These are phyloP conservation scores for Kockiozyma suomiensis DNA, from an alignment of 805 yeast species.

Conservation along the genomic window DNA sequence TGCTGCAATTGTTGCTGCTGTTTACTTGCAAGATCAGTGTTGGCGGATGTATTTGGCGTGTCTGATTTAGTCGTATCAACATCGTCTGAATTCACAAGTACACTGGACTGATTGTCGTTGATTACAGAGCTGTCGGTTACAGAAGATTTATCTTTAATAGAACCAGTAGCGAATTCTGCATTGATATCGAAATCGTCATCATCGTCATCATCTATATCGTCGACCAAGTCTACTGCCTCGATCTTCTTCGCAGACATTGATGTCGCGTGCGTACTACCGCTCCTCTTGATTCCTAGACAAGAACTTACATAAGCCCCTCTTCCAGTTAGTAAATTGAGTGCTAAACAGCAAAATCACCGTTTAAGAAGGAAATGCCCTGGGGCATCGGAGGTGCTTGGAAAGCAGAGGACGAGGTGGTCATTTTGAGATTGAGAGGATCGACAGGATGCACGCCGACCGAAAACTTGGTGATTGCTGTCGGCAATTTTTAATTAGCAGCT, in stretches of 20 bases:
- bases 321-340: too few species aligned
- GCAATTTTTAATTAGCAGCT: too few species aligned
- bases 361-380: neutral
- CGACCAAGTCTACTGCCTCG: constrained; percentile 2
- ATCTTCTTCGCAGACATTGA: neutral
- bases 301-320: too few species aligned
- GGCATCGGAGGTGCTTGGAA: neutral
- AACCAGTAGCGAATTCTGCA: neutral
- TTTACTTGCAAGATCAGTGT: neutral
- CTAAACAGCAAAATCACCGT: neutral
- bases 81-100: neutral
- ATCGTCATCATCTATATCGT: constrained; percentile 5
- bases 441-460: neutral
- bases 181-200: constrained; percentile 1
- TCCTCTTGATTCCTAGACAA: neutral
- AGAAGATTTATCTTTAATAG: neutral
- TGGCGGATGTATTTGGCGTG: neutral
- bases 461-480: neutral
- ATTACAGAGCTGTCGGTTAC: neutral
- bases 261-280: neutral
- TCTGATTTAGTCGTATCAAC: neutral
- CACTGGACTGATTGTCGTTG: neutral
- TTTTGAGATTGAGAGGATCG: neutral
- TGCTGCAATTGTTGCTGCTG: neutral
- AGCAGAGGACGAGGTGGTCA: neutral